A percentile compares a stretch with the other conserved stretches of the same genome.
phyloP scores from a whole-genome alignment of 495 filamentous ascomycete genomes.

The Tuber magnatum region DNA sequence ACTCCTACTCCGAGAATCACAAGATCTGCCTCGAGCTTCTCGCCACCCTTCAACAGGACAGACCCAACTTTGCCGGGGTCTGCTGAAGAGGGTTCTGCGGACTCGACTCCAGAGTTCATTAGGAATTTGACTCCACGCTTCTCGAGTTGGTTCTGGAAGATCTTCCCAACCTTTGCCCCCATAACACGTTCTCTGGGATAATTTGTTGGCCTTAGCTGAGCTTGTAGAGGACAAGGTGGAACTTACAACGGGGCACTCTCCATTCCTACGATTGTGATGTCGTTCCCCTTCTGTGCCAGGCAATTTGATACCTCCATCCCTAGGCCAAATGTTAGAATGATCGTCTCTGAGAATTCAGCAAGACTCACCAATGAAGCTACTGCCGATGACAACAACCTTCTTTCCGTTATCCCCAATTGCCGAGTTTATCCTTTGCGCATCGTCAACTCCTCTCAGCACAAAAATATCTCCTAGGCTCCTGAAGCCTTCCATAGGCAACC shows the following conservation, averaged over 20 bases:
- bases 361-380: conserved; percentile 65
- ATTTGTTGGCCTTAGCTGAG: not conserved
- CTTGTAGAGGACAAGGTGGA: not conserved
- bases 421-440: conserved; percentile 65
- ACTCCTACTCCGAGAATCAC: conserved; percentile 90
- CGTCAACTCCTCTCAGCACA: conserved; percentile 63
- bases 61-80: conserved; percentile 65
- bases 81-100: conserved; percentile 60
- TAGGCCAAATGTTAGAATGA: conserved; percentile 10
- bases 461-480: conserved; percentile 83
- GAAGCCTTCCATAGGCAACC: conserved; percentile 76
- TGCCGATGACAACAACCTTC: conserved; percentile 86
- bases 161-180: conserved; percentile 70
- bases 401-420: conserved; percentile 73
- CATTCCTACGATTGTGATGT: conserved; percentile 88
- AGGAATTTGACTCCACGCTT: conserved; percentile 82
- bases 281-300: conserved; percentile 61
- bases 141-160: conserved; percentile 69
- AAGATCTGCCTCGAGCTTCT: conserved; percentile 73
- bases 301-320: conserved; percentile 90
- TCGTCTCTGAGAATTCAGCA: not conserved
- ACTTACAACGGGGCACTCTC: conserved; percentile 63
- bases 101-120: conserved; percentile 70
- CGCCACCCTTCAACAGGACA: conserved; percentile 80
- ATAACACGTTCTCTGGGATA: conserved; percentile 62